These are phyloP conservation scores for Dactylonectria estremocensis DNA, from an alignment of 2,329 filamentous ascomycete genomes.

Conservation along the genomic window DNA sequence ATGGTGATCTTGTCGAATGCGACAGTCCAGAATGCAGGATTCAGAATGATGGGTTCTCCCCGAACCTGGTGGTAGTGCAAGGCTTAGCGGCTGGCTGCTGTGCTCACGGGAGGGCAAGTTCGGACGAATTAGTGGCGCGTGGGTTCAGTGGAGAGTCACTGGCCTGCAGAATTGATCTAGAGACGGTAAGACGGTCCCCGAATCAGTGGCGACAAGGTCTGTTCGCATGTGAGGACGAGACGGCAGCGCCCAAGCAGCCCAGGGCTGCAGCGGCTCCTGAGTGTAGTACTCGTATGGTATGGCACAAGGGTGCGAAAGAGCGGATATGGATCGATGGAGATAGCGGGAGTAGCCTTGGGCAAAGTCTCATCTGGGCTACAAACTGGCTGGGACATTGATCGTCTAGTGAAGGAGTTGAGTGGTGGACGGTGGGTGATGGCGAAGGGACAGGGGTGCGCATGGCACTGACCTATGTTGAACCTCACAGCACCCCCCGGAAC, in stretches of 20 bases:
- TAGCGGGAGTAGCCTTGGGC: slow-evolving; percentile 1
- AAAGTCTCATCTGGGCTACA: slow-evolving; percentile 9
- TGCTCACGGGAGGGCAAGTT: slow-evolving; percentile 27
- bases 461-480: slow-evolving; percentile 8
- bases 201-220: slow-evolving; percentile 29
- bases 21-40: slow-evolving; percentile 34
- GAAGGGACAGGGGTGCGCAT: slow-evolving; percentile 15
- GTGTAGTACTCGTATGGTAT: background rate
- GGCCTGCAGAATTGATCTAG: slow-evolving; percentile 38
- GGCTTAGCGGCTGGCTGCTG: slow-evolving; percentile 34
- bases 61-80: slow-evolving; percentile 33
- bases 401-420: background rate
- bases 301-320: no score
- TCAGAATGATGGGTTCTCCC: slow-evolving; percentile 22
- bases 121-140: slow-evolving; percentile 34
- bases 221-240: slow-evolving; percentile 14
- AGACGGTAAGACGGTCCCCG: slow-evolving; percentile 34
- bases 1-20: slow-evolving; percentile 31
- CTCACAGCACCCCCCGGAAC: slow-evolving; percentile 8
- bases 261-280: slow-evolving; percentile 29
- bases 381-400: background rate
- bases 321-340: background rate
- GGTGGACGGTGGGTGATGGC: slow-evolving; percentile 8
- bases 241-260: slow-evolving; percentile 8
- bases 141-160: slow-evolving; percentile 31